Base-by-base conservation (phyloP, 2,329 filamentous ascomycete genomes). In the Ophiostoma sp. region DNA sequence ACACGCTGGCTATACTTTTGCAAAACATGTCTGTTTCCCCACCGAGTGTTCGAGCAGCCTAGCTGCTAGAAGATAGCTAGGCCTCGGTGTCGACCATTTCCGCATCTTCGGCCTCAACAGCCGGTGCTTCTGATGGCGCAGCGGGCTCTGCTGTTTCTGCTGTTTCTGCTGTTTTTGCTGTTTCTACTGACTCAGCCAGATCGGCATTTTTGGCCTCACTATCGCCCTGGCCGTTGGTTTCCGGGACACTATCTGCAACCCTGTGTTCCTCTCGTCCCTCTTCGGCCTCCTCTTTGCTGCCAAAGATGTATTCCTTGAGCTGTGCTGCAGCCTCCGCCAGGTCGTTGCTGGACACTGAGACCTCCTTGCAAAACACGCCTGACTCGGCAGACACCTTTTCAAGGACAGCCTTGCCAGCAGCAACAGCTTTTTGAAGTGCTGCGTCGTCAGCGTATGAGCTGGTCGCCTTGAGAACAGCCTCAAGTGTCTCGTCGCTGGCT, bases 221-320 rank as follows among this genome's bases (percentile, higher is more conserved):
- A 13, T 52, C 44, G 20, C 39, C 67, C 44, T 64, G 62, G 1
- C 41, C 67, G 6, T 70, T 15, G 15, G 62, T 66, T 0, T 67
- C 44, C 0, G 15, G 36, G 4, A 57, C 48, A 8, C 2, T 23
- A 31, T 69, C 65, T 6, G 48, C 39, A 8, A 23, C 20, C 11
- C 57, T 36, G 36, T 39, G 11, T 41, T 31, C 3, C 27, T 41
- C 39, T 33, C 48, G 4, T 4, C 52, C 31, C 13, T 39, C 65
- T 44, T 68, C n/a, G 20, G 10, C 67, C 1, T 27, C 69, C 33
- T 72, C 71, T 20, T 70, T 69, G 10, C 52, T 57, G 39, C 78
- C 80, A 67, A 85, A 82, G 13, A 86, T 80, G 73, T 83, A 86
- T 27, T 78, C 78, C 76, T 83, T 83, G 8, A 87, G 79, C 71